These are phyloP conservation scores for Parafenestella ontariensis DNA, from an alignment of 2,329 filamentous ascomycete genomes.

Conservation along the genomic window DNA sequence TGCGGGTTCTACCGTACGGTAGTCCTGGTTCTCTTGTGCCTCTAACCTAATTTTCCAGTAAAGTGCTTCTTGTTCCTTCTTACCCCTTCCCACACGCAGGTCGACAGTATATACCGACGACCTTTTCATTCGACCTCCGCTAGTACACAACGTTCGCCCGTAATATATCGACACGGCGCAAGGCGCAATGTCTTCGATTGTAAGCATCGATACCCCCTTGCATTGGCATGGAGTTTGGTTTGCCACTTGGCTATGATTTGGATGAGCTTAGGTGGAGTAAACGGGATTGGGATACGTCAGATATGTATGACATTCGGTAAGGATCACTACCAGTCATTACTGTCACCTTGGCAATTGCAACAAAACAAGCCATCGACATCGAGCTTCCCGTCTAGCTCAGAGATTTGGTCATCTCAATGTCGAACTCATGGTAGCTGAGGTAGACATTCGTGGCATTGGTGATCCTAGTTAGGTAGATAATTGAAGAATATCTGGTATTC, in stretches of 20 bases:
- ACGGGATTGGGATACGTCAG: neutral
- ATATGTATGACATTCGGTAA: neutral
- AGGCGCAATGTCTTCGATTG: conserved; percentile 22
- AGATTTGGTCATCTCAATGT: conserved; percentile 6
- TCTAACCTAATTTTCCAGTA: conserved; percentile 14
- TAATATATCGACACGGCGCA: conserved; percentile 16
- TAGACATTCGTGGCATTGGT: conserved; percentile 1
- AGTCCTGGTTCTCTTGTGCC: conserved; percentile 3
- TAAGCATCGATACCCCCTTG: conserved; percentile 37
- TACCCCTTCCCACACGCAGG: neutral
- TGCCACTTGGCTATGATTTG: neutral
- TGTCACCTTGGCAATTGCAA: neutral
- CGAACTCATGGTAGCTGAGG: neutral
- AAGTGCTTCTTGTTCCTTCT: conserved; percentile 6
- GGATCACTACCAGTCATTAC: neutral
- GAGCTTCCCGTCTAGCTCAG: neutral
- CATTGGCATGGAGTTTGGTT: conserved; percentile 26
- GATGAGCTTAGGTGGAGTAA: neutral
- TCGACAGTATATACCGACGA: conserved; percentile 1
- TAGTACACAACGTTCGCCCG: conserved; percentile 5
- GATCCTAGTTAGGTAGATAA: conserved; percentile 3
- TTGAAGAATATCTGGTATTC: neutral
- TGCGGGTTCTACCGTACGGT: neutral
- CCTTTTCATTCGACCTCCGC: conserved; percentile 1
- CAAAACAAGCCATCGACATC: neutral